Evolutionary conservation across 2,329 filamentous ascomycete species (phyloP).

Genomic region (Verticillium isaacii): DNA sequence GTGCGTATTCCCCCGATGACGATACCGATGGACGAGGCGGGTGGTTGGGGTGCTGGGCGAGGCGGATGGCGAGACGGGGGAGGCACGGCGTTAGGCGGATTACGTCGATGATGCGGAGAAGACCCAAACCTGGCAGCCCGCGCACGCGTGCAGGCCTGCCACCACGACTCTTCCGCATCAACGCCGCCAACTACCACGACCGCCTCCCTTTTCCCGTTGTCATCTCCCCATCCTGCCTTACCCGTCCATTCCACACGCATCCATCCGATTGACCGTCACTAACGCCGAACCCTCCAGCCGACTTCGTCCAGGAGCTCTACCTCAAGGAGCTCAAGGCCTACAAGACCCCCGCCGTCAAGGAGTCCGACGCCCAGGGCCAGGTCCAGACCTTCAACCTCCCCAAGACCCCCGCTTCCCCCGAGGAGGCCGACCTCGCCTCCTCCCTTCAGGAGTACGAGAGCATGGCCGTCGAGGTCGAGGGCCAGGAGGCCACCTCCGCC

Average conservation of each 20-base stretch:
- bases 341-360: constrained; percentile 81
- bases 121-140: neutral
- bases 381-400: constrained; percentile 84
- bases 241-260: neutral
- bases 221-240: neutral
- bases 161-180: neutral
- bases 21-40: neutral
- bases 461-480: constrained; percentile 92
- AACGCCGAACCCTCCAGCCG: constrained; percentile 57
- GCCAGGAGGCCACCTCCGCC: constrained; percentile 62
- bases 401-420: constrained; percentile 79
- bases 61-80: neutral
- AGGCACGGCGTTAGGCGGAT: neutral
- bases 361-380: constrained; percentile 81
- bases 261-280: neutral
- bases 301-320: constrained; percentile 97
- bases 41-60: neutral
- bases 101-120: neutral
- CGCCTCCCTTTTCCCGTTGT: neutral
- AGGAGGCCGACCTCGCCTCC: constrained; percentile 88
- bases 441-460: constrained; percentile 92
- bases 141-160: neutral
- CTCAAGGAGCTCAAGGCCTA: constrained; percentile 93
- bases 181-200: neutral
- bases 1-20: constrained; percentile 37